Conservation (phyloP, 2,329 filamentous ascomycete genomes). For the Conoideocrella luteorostrata region DNA sequence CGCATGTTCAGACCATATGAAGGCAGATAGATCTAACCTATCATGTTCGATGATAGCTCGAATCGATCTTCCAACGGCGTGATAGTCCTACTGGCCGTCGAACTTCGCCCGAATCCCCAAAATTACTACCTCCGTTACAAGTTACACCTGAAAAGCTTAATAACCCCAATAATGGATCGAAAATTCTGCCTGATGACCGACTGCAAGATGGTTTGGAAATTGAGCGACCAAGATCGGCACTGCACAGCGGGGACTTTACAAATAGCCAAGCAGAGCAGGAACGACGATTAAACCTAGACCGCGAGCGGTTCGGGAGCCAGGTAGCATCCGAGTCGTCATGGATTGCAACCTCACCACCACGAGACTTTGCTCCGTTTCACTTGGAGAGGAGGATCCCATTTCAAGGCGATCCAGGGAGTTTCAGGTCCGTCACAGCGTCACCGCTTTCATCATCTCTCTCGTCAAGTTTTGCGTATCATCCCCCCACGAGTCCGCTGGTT, state of each 20-base stretch:
- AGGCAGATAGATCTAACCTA: background rate
- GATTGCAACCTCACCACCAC: slow-evolving; percentile 51
- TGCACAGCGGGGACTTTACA: slow-evolving; percentile 63
- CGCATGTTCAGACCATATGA: background rate
- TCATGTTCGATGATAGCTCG: slow-evolving; percentile 24
- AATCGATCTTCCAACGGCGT: slow-evolving; percentile 26
- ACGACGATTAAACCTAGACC: slow-evolving; percentile 3
- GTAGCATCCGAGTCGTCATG: slow-evolving; percentile 27
- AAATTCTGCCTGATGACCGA: slow-evolving; percentile 29
- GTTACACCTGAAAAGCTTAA: slow-evolving; percentile 41
- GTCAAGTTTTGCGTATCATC: slow-evolving; percentile 75
- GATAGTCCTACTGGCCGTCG: slow-evolving; percentile 19
- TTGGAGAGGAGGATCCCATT: slow-evolving; percentile 29
- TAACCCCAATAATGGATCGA: slow-evolving; percentile 16
- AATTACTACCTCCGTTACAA: slow-evolving; percentile 38
- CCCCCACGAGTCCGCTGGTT: slow-evolving; percentile 87
- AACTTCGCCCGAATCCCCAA: slow-evolving; percentile 29
- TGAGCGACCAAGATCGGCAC: slow-evolving; percentile 72
- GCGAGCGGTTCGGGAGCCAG: background rate
- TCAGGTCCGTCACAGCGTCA: slow-evolving; percentile 41
- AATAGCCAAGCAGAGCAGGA: slow-evolving; percentile 22
- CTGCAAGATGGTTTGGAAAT: slow-evolving; percentile 57
- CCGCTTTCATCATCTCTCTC: slow-evolving; percentile 67
- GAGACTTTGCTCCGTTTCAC: slow-evolving; percentile 41
- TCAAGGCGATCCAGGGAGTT: slow-evolving; percentile 28